Evolutionary conservation across 148 eudicot genomes (phyloP), one percentile per base, ranked within the genome.

Genomic region (Chenopodium quinoa): DNA sequence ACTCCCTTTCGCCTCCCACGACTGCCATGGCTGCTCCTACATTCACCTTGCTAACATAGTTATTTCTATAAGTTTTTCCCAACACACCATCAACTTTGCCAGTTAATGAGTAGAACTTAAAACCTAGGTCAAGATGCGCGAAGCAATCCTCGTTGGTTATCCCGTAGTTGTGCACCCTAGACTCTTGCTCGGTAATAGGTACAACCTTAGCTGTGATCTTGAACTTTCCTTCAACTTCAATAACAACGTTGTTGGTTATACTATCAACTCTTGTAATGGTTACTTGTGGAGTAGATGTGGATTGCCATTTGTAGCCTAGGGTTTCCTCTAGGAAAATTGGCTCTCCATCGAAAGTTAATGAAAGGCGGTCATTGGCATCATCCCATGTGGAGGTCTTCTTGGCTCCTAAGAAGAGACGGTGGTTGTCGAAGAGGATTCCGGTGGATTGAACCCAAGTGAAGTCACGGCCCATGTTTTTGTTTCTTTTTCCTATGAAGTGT

Each of bases 381-480:
- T 86, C 80, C 92, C 92, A 89, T 16, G 79, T 75, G 25, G 80
- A 66, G n/a, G 90, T 89, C 44, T 40, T 40, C 44, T 40, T 40
- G 44, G 44, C 44, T 4, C 44, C 44, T 40, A 40, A 40, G 44
- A 71, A 86, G 63, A 90, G 83, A 12, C 76, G 81, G 75, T 88
- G 90, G 73, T 71, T 64, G 86, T 83, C 85, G 27, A 88, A 90
- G 82, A 90, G 88, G 79, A 90, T 69, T n/a, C 88, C 89, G 12
- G 88, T 76, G 37, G 90, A 86, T 22, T 90, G 87, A 65, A 90
- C 88, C 92, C 92, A 90, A 0, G 90, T 90, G 83, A 86, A 88
- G 86, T 90, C 92, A 32, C 90, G 78, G 2, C 70, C 77, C 89
- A 86, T 85, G 40, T 81, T 74, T 1, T 14, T 2, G 78, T 75